A percentile compares a stretch with the other conserved stretches of the same genome.
Evolutionary conservation across 768 basidiomycete species (phyloP).

Genomic region (Grammothele lineata): DNA sequence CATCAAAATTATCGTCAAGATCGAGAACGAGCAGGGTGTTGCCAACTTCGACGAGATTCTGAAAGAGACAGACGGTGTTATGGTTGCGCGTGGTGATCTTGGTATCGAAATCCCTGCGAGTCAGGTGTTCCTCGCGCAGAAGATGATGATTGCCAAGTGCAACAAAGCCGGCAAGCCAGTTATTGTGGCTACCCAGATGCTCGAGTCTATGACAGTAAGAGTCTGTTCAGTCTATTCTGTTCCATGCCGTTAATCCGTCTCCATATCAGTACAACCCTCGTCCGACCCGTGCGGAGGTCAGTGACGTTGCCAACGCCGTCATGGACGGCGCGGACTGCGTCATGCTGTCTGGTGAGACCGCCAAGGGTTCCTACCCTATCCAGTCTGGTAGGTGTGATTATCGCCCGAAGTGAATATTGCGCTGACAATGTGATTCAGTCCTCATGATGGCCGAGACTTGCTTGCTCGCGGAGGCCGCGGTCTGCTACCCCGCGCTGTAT

Average conservation of each 20-base stretch:
- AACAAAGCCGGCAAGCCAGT: constrained; percentile 97
- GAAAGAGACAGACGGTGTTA: constrained; percentile 93
- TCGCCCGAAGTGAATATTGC: no score
- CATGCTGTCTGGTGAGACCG: constrained; percentile 99
- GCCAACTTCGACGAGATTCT: constrained; percentile 99
- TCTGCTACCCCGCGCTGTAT: constrained; percentile 92
- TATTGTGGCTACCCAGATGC: constrained; percentile 99
- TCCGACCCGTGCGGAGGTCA: constrained; percentile 97
- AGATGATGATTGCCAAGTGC: constrained; percentile 99
- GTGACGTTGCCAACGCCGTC: constrained; percentile 98
- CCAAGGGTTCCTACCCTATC: constrained; percentile 95
- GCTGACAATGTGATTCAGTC: constrained; percentile 41
- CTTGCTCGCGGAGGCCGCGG: constrained; percentile 90
- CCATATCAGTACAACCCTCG: constrained; percentile 84
- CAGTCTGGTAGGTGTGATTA: constrained; percentile 86
- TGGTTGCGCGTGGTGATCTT: constrained; percentile 99
- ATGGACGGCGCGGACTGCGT: constrained; percentile 99
- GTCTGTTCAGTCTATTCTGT: not conserved
- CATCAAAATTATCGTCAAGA: constrained; percentile 99
- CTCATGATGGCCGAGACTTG: constrained; percentile 99
- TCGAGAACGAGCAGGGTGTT: constrained; percentile 99
- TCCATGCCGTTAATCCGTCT: not conserved
- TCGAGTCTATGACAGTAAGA: constrained; percentile 96
- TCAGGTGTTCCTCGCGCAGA: constrained; percentile 98
- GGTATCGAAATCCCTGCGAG: constrained; percentile 99